Evolutionary conservation across 2,329 filamentous ascomycete species (phyloP).

Genomic region (Penicillium psychrosexuale): DNA sequence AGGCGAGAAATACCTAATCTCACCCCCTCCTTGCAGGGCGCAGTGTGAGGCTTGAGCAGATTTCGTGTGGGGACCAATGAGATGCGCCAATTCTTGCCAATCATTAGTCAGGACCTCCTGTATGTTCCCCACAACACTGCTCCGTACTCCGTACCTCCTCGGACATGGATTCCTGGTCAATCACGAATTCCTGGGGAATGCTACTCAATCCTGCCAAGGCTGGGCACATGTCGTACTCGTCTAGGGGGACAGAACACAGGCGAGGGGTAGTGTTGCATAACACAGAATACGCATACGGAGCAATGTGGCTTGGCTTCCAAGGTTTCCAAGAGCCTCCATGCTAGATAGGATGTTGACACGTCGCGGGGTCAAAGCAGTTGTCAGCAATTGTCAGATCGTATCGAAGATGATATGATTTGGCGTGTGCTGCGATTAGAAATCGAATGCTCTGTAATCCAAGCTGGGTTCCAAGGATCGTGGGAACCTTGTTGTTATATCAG

Average conservation of each 20-base stretch:
- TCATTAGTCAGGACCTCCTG: neutral
- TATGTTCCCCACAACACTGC: neutral
- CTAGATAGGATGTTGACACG: neutral
- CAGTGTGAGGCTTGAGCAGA: neutral
- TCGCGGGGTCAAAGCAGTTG: neutral
- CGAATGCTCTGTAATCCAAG: neutral
- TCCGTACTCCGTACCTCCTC: neutral
- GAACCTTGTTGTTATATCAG: neutral
- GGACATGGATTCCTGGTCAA: neutral
- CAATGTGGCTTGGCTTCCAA: constrained; percentile 2
- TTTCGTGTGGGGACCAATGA: neutral
- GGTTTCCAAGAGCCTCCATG: constrained; percentile 1
- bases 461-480: neutral
- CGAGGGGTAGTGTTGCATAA: constrained; percentile 1
- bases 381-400: neutral
- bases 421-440: constrained; percentile 3
- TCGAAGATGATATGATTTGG: neutral
- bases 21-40: constrained; percentile 1
- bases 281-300: neutral
- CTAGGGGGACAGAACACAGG: neutral
- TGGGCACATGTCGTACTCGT: neutral
- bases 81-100: neutral
- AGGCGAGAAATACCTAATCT: neutral
- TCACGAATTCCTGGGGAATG: constrained; percentile 6
- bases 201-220: constrained; percentile 3